These are phyloP conservation scores for Trichoderma sp. DNA, from an alignment of 2,329 filamentous ascomycete species.

Conservation along the genomic window DNA sequence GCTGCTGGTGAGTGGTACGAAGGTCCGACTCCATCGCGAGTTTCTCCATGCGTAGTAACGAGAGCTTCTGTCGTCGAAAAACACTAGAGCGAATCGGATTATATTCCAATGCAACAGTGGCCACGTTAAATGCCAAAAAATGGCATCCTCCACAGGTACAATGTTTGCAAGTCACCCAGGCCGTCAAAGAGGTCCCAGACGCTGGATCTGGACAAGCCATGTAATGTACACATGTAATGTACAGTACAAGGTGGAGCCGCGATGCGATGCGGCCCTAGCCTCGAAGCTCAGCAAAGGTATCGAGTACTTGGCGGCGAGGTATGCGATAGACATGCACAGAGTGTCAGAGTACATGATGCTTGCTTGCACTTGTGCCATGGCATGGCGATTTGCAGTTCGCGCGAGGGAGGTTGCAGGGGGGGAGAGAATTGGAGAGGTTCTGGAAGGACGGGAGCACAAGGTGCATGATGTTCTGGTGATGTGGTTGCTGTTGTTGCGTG, in stretches of 20 bases:
- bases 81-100: slow-evolving; percentile 12
- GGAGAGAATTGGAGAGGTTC: neutral
- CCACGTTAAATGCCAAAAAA: slow-evolving; percentile 3
- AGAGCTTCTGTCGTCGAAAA: neutral
- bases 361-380: neutral
- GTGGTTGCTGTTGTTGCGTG: neutral
- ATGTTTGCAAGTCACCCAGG: slow-evolving; percentile 11
- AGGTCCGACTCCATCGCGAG: neutral
- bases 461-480: neutral
- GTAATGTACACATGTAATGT: neutral
- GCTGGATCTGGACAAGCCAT: slow-evolving; percentile 12
- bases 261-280: slow-evolving; percentile 17
- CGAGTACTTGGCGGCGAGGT: slow-evolving; percentile 12
- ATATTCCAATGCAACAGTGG: slow-evolving; percentile 6
- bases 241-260: slow-evolving; percentile 16
- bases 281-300: slow-evolving; percentile 5
- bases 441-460: slow-evolving; percentile 11
- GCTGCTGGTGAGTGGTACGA: neutral
- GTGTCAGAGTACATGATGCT: neutral
- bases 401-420: slow-evolving; percentile 4
- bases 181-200: neutral
- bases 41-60: neutral
- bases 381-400: slow-evolving; percentile 16
- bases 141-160: slow-evolving; percentile 19
- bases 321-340: neutral